Percentiles rank a stretch among this genome's conserved stretches.
Conservation (phyloP, 2,329 filamentous ascomycete species). For the Scytalidium lignicola region DNA sequence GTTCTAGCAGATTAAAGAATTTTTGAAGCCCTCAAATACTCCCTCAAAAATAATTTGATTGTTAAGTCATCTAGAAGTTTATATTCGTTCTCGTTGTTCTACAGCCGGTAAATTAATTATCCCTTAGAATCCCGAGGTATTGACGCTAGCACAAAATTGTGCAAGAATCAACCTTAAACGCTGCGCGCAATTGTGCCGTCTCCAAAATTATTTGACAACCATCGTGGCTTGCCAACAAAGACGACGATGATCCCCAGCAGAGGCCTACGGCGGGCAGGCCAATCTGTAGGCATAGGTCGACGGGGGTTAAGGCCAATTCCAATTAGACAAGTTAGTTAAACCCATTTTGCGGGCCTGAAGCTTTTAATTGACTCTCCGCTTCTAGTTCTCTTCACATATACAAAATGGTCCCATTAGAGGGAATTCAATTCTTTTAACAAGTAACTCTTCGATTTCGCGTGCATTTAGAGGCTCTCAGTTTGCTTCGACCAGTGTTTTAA, state of each 20-base stretch:
- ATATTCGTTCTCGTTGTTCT: too few relatives aligned
- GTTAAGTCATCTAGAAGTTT: too few relatives aligned
- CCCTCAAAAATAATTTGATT: too few relatives aligned
- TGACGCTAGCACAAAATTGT: neutral
- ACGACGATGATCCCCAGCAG: conserved; percentile 48
- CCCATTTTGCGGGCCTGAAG: neutral
- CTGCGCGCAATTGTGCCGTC: conserved; percentile 2
- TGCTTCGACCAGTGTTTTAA: conserved; percentile 12
- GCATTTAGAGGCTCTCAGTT: conserved; percentile 10
- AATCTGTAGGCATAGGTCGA: conserved; percentile 32
- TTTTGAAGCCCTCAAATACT: too few relatives aligned
- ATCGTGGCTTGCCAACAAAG: conserved; percentile 7
- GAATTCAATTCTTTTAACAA: conserved; percentile 20
- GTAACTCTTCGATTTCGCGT: conserved; percentile 11
- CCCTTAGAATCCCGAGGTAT: neutral
- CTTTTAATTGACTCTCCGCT: conserved; percentile 10
- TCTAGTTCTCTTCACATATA: conserved; percentile 25
- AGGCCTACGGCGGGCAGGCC: conserved; percentile 43
- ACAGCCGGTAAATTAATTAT: too few relatives aligned
- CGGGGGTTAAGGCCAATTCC: conserved; percentile 33
- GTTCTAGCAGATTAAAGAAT: too few relatives aligned
- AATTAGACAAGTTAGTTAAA: conserved; percentile 22
- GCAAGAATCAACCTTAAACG: neutral
- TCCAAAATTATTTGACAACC: conserved; percentile 25
- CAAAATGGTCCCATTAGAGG: conserved; percentile 19